Percentiles rank a stretch among this genome's conserved stretches.
phyloP scores from a whole-genome alignment of 1,284 basidiomycete genomes.

The Earliella scabrosa region DNA sequence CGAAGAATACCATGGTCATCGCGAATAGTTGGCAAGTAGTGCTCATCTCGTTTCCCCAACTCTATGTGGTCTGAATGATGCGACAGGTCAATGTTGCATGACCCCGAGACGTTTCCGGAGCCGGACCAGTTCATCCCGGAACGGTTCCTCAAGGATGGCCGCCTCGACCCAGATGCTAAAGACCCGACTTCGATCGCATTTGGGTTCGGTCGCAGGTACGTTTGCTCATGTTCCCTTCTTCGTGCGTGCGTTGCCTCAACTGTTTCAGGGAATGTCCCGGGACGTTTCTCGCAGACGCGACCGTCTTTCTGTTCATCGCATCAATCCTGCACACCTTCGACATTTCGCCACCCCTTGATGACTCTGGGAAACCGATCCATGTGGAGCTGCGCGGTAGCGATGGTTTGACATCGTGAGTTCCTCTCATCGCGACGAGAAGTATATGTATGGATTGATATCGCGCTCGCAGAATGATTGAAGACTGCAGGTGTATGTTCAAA shows the following conservation, averaged over 20 bases:
- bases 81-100: constrained; percentile 23
- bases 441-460: too few species aligned
- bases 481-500: too few species aligned
- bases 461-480: too few species aligned
- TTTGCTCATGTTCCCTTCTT: neutral
- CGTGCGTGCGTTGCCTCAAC: too few species aligned
- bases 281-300: constrained; percentile 8
- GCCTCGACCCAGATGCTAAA: constrained; percentile 6
- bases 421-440: too few species aligned
- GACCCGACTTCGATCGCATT: constrained; percentile 25
- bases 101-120: constrained; percentile 19
- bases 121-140: constrained; percentile 23
- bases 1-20: constrained; percentile 20
- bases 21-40: constrained; percentile 22
- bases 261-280: constrained; percentile 22
- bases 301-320: constrained; percentile 13
- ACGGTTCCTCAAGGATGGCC: constrained; percentile 16
- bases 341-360: constrained; percentile 4
- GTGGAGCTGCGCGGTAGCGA: neutral
- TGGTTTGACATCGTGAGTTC: constrained; percentile 12
- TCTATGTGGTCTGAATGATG: too few species aligned
- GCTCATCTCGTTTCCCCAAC: too few species aligned
- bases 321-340: constrained; percentile 6
- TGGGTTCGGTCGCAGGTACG: constrained; percentile 22
- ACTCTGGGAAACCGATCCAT: neutral